Evolutionary conservation across 768 basidiomycete species (phyloP).

Genomic region (Lanmaoa pseudosensibilis): DNA sequence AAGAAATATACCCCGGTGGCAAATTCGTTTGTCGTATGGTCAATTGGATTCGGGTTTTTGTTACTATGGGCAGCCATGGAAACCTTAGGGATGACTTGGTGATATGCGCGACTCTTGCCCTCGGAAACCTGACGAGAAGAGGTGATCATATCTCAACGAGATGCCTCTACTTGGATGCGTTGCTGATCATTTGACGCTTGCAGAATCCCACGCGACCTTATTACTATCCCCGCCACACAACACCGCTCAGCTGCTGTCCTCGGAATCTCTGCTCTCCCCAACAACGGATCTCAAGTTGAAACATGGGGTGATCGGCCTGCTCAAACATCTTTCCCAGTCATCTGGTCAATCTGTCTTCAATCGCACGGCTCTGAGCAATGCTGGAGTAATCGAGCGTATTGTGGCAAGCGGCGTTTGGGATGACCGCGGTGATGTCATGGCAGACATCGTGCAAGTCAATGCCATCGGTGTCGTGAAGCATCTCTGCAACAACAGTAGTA

Average conservation of each 20-base stretch:
- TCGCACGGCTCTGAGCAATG: constrained; percentile 56
- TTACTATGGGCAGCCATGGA: constrained; percentile 35
- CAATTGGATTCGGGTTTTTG: constrained; percentile 67
- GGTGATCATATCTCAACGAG: constrained; percentile 43
- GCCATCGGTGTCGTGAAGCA: constrained; percentile 90
- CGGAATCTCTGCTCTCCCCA: constrained; percentile 52
- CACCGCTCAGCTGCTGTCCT: constrained; percentile 61
- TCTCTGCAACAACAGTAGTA: constrained; percentile 76
- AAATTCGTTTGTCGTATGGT: constrained; percentile 73
- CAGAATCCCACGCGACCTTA: constrained; percentile 59
- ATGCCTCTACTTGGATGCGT: not conserved
- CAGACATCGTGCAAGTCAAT: constrained; percentile 82
- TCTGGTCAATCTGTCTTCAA: constrained; percentile 58
- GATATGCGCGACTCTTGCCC: constrained; percentile 78
- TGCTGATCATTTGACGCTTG: constrained; percentile 5
- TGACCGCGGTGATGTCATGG: constrained; percentile 71
- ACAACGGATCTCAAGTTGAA: constrained; percentile 77
- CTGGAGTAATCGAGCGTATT: constrained; percentile 62
- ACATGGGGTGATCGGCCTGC: constrained; percentile 82
- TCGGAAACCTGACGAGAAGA: constrained; percentile 79
- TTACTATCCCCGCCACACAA: constrained; percentile 66
- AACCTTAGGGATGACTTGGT: constrained; percentile 67
- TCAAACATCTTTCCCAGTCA: constrained; percentile 83
- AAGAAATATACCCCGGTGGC: constrained; percentile 59
- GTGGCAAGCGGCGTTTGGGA: constrained; percentile 67